Percentiles rank a stretch among this genome's conserved stretches.
These are phyloP conservation scores for Sporopachydermia quercuum DNA, from an alignment of 805 yeast species.

Conservation along the genomic window DNA sequence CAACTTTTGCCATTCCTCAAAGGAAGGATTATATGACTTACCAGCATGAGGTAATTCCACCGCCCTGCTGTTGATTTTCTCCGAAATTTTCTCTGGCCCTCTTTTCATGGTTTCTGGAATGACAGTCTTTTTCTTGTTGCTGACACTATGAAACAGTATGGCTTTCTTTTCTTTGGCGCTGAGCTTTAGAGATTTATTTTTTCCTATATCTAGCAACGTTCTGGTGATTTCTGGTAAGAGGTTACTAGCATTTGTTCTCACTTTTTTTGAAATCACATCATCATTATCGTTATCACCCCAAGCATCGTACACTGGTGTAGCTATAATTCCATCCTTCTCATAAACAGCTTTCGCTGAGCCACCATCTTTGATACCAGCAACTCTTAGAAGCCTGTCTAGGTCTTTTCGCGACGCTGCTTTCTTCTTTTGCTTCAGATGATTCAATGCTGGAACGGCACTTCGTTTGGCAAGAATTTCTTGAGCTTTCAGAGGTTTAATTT, in stretches of 20 bases:
- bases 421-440: conserved; percentile 21
- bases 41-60: conserved; percentile 61
- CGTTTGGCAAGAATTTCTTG: conserved; percentile 59
- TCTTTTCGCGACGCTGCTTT: conserved; percentile 56
- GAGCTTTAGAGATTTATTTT: conserved; percentile 5
- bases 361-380: conserved; percentile 62
- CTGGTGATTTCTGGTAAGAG: conserved; percentile 25
- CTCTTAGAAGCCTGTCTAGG: conserved; percentile 47
- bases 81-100: conserved; percentile 38
- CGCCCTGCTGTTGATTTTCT: conserved; percentile 21
- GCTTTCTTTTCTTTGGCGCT: conserved; percentile 8
- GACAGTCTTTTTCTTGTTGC: conserved; percentile 12
- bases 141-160: conserved; percentile 12
- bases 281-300: conserved; percentile 39
- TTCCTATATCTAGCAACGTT: not conserved
- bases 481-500: conserved; percentile 35
- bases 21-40: conserved; percentile 82
- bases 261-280: conserved; percentile 10
- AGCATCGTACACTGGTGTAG: conserved; percentile 40
- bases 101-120: conserved; percentile 34
- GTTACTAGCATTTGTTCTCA: conserved; percentile 12
- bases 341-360: conserved; percentile 34
- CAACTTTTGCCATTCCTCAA: conserved; percentile 66
- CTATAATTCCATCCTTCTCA: conserved; percentile 51
- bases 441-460: conserved; percentile 63